phyloP scores from a whole-genome alignment of 2,329 filamentous ascomycete genomes.

The Pezicula carpinea region DNA sequence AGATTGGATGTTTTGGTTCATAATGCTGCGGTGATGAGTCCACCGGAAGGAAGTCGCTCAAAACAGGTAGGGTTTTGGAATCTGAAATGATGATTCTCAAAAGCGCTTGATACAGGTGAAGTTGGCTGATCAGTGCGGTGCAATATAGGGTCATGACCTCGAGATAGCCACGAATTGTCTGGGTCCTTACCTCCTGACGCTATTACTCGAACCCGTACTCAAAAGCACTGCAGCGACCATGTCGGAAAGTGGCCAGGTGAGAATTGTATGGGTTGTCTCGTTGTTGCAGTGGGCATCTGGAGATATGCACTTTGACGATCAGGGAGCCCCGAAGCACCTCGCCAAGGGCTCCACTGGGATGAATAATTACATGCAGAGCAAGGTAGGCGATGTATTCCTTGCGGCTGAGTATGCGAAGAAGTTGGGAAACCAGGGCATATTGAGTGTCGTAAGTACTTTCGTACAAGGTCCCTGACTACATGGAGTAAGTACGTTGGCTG shows the following conservation, averaged over 20 bases:
- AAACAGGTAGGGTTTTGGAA: conserved; percentile 15
- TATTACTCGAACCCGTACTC: conserved; percentile 9
- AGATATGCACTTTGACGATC: conserved; percentile 21
- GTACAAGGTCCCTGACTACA: background rate
- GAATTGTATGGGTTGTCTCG: conserved; percentile 25
- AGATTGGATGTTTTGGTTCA: conserved; percentile 38
- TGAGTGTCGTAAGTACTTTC: conserved; percentile 29
- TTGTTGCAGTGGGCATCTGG: conserved; percentile 11
- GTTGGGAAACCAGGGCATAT: conserved; percentile 26
- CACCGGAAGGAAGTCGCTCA: conserved; percentile 36
- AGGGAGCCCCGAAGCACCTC: conserved; percentile 14
- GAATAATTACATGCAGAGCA: conserved; percentile 31
- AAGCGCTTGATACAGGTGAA: background rate
- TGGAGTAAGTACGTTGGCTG: conserved; percentile 4
- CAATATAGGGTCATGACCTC: conserved; percentile 19
- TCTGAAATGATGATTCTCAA: background rate
- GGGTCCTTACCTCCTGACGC: conserved; percentile 11
- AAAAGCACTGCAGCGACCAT: conserved; percentile 11
- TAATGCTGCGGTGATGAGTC: conserved; percentile 41
- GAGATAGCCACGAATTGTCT: conserved; percentile 15
- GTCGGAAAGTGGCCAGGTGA: conserved; percentile 19
- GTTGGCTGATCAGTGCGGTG: background rate
- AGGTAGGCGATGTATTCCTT: conserved; percentile 29
- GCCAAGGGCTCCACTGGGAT: conserved; percentile 9
- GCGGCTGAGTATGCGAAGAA: conserved; percentile 25